A percentile compares a stretch with the other conserved stretches of the same genome.
Conservation (phyloP, 441 rosid genomes). For the Populus hybrid region DNA sequence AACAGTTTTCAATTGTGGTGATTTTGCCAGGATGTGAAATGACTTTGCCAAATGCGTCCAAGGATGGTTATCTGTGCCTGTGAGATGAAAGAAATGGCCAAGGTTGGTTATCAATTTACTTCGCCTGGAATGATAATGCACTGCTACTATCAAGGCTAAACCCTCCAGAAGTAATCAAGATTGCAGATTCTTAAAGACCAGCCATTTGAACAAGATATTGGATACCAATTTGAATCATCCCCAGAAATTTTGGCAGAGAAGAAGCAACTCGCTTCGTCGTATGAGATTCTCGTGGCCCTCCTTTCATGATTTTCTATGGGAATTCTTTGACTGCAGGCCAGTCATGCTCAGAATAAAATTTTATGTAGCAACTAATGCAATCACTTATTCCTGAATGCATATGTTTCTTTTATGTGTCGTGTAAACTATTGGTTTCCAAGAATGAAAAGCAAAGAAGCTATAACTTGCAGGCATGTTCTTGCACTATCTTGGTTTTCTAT, state of each 20-base stretch:
- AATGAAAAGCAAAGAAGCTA: background rate
- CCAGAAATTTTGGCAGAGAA: background rate
- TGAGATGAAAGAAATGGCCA: background rate
- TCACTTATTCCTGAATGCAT: background rate
- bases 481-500: background rate
- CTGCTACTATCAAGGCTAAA: background rate
- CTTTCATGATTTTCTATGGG: background rate
- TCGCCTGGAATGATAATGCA: too few relatives aligned
- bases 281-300: background rate
- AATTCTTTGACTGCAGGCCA: conserved; percentile 20
- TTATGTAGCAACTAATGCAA: conserved; percentile 1
- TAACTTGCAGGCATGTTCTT: background rate
- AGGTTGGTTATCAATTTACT: background rate
- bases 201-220: conserved; percentile 3
- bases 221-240: background rate
- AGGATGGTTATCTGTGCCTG: background rate
- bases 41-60: background rate
- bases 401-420: background rate
- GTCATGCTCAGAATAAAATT: background rate
- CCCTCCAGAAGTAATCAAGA: background rate
- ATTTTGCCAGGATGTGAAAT: conserved; percentile 9
- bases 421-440: background rate
- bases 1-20: background rate
- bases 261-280: background rate
- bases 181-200: background rate